Percentiles rank a stretch among this genome's conserved stretches.
phyloP scores from a whole-genome alignment of 2,329 filamentous ascomycete species.

The Drechslera avenae region DNA sequence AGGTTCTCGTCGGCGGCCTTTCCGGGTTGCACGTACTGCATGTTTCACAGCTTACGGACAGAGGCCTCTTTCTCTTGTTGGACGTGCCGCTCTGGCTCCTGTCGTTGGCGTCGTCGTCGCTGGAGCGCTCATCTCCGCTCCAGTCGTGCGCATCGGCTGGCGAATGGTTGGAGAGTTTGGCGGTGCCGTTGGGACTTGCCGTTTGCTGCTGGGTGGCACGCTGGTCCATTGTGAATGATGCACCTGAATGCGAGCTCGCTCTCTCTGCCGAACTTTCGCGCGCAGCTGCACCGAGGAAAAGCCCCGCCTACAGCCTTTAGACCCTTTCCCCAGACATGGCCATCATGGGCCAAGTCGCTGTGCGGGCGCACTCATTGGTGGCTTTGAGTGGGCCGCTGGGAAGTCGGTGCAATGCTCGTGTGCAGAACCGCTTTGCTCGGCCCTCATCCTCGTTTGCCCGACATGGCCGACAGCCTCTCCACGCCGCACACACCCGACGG shows the following conservation, averaged over 20 bases:
- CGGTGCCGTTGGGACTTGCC: slow-evolving; percentile 38
- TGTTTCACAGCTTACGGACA: slow-evolving; percentile 68
- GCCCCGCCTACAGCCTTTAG: slow-evolving; percentile 27
- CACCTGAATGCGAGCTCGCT: slow-evolving; percentile 29
- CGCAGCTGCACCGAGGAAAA: slow-evolving; percentile 24
- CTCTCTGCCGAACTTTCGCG: slow-evolving; percentile 24
- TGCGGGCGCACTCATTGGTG: slow-evolving; percentile 25
- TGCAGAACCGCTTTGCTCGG: slow-evolving; percentile 8
- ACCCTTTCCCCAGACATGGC: slow-evolving; percentile 21
- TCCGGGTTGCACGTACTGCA: slow-evolving; percentile 7
- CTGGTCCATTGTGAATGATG: slow-evolving; percentile 39
- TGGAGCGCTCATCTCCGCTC: slow-evolving; percentile 48
- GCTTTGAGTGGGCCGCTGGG: slow-evolving; percentile 3
- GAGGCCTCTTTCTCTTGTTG: slow-evolving; percentile 57
- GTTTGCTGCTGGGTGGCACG: slow-evolving; percentile 32
- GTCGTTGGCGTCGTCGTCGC: slow-evolving; percentile 47
- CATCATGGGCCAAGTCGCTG: slow-evolving; percentile 8
- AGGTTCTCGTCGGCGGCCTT: neutral
- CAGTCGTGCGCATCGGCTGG: slow-evolving; percentile 44
- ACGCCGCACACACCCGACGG: slow-evolving; percentile 14
- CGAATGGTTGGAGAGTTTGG: slow-evolving; percentile 43
- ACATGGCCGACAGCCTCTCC: slow-evolving; percentile 10
- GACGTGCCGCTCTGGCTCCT: slow-evolving; percentile 42
- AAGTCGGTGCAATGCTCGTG: slow-evolving; percentile 7
- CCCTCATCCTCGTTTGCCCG: slow-evolving; percentile 2